These are phyloP conservation scores for Plasmodium vivax DNA, from an alignment of 169 alveolate genomes.

Conservation along the genomic window DNA sequence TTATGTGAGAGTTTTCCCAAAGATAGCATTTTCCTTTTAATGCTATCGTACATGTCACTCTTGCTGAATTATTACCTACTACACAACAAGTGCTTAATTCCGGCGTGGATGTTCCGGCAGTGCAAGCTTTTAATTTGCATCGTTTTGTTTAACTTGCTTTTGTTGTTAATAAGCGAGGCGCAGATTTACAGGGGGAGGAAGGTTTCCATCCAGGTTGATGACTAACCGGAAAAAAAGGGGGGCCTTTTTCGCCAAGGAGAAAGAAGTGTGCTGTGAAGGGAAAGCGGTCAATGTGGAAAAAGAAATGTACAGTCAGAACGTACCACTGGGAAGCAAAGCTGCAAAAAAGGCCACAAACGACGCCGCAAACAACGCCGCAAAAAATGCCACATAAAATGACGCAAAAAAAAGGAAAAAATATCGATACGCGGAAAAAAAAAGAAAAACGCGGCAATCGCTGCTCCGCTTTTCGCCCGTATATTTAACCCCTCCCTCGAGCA, in stretches of 20 bases:
- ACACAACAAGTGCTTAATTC: slow-evolving; percentile 69
- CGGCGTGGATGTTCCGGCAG: slow-evolving; percentile 52
- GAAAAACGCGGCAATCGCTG: background rate
- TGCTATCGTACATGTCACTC: slow-evolving; percentile 47
- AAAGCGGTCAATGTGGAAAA: background rate
- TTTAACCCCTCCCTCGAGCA: background rate
- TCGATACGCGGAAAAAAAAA: too few species aligned
- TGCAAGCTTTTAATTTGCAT: slow-evolving; percentile 13
- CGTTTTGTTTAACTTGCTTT: slow-evolving; percentile 17
- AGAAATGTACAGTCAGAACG: background rate
- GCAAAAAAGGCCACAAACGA: background rate
- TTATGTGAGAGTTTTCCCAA: slow-evolving; percentile 69
- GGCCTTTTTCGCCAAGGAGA: background rate
- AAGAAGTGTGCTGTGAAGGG: background rate
- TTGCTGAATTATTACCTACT: slow-evolving; percentile 61
- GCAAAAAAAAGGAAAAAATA: too few species aligned
- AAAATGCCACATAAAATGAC: background rate
- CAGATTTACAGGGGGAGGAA: slow-evolving; percentile 60
- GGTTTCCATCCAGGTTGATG: slow-evolving; percentile 36
- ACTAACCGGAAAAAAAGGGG: background rate
- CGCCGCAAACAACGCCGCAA: background rate
- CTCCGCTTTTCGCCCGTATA: background rate
- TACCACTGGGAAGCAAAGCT: background rate
- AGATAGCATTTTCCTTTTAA: slow-evolving; percentile 64
- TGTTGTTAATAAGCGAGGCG: slow-evolving; percentile 69